Conservation (phyloP, 2,329 filamentous ascomycete species). For the Thielaviopsis punctulata region DNA sequence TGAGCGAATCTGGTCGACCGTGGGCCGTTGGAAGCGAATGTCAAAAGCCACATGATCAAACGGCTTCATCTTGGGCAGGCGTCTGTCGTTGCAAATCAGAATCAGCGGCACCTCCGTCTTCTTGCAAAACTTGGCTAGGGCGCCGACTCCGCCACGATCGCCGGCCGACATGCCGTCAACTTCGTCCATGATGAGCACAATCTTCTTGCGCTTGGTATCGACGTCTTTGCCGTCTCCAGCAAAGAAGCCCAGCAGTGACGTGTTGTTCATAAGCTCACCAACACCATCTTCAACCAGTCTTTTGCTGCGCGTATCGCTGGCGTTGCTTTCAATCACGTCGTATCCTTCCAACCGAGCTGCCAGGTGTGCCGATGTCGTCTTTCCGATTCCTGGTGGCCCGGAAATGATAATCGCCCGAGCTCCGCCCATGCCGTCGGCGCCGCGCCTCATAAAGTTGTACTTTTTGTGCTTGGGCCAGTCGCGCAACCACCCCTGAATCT, state of each 20-base stretch:
- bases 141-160: slow-evolving; percentile 87
- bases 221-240: slow-evolving; percentile 67
- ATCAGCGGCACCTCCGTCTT: slow-evolving; percentile 92
- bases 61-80: slow-evolving; percentile 91
- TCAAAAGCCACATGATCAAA: slow-evolving; percentile 80
- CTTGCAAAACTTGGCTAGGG: slow-evolving; percentile 83
- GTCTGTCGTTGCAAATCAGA: slow-evolving; percentile 91
- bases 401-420: slow-evolving; percentile 88
- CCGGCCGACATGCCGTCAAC: slow-evolving; percentile 98
- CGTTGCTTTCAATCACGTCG: slow-evolving; percentile 87
- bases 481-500: slow-evolving; percentile 71
- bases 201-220: slow-evolving; percentile 70
- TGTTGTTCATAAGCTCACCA: slow-evolving; percentile 85
- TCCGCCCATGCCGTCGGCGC: slow-evolving; percentile 66
- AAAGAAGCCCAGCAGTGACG: slow-evolving; percentile 81
- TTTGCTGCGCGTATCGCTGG: slow-evolving; percentile 90
- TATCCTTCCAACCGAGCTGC: slow-evolving; percentile 86
- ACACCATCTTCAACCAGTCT: slow-evolving; percentile 80
- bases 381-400: slow-evolving; percentile 89
- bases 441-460: slow-evolving; percentile 64
- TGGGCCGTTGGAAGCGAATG: slow-evolving; percentile 74
- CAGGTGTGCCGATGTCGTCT: slow-evolving; percentile 90
- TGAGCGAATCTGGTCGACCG: slow-evolving; percentile 76
- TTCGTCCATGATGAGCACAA: slow-evolving; percentile 96
- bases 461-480: slow-evolving; percentile 67